Conservation (phyloP, 345 rosid species). For the Populus ilicifolia region DNA sequence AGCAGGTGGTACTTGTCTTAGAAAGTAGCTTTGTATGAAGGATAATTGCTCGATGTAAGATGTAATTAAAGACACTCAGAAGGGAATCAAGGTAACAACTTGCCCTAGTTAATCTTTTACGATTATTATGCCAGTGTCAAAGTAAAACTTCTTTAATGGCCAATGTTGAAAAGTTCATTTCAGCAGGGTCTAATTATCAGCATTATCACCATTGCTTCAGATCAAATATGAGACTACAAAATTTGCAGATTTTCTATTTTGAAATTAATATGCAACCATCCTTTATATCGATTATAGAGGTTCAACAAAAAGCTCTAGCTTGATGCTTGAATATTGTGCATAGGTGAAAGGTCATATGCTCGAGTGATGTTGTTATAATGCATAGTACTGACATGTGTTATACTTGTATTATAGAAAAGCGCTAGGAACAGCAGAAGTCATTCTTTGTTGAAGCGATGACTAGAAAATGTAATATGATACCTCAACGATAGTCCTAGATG, state of each 20-base stretch:
- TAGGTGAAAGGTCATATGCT: not conserved
- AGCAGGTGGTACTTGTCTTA: not conserved
- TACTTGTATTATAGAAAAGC: not conserved
- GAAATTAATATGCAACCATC: not conserved
- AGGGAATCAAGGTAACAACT: not conserved
- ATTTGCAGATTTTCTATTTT: not conserved
- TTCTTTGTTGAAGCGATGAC: not conserved
- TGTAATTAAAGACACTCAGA: not conserved
- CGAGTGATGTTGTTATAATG: not conserved
- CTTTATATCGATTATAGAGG: not conserved
- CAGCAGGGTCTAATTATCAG: not conserved
- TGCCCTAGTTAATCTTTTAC: too few species aligned
- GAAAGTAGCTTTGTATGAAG: not conserved
- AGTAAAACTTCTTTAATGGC: not conserved
- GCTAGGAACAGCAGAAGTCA: constrained; percentile 1
- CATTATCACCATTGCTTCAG: not conserved
- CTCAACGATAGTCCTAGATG: constrained; percentile 78
- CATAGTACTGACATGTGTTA: not conserved
- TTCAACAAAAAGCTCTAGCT: not conserved
- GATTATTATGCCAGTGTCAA: not conserved
- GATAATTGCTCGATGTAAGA: not conserved
- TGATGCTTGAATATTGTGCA: not conserved
- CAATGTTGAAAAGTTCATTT: not conserved
- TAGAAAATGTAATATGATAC: constrained; percentile 45
- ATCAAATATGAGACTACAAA: not conserved